Evolutionary conservation across 441 rosid genomes (phyloP).

Genomic region (Gossypium schwendimanii): DNA sequence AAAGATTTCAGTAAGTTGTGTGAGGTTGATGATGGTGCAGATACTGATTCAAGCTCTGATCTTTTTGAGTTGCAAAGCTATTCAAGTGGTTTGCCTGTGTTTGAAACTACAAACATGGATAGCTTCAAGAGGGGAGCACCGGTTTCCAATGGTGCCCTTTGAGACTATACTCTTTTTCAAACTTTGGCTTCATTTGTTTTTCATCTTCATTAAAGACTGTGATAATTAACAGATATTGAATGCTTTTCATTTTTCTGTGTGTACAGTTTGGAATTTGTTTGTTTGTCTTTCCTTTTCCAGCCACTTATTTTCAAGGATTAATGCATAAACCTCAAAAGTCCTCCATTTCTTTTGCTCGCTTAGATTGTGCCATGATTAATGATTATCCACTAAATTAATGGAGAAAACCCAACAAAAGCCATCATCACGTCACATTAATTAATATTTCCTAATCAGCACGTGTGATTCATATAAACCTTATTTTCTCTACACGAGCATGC

Average conservation of each 20-base stretch:
- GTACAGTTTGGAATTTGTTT: conserved; percentile 33
- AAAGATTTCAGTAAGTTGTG: conserved; percentile 23
- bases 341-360: conserved; percentile 16
- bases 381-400: conserved; percentile 24
- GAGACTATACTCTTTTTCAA: conserved; percentile 14
- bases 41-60: conserved; percentile 94
- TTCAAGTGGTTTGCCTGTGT: conserved; percentile 79
- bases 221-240: neutral
- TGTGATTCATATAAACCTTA: neutral
- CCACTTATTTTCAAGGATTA: conserved; percentile 4
- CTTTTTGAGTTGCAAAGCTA: conserved; percentile 78
- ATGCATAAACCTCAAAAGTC: conserved; percentile 13
- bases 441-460: neutral
- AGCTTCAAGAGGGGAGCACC: conserved; percentile 62
- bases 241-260: conserved; percentile 14
- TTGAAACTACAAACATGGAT: conserved; percentile 74
- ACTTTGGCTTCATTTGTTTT: conserved; percentile 14
- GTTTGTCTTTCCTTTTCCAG: conserved; percentile 14
- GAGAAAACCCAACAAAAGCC: conserved; percentile 6
- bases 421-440: conserved; percentile 12
- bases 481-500: neutral
- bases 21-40: conserved; percentile 56
- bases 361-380: conserved; percentile 26
- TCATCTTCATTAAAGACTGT: neutral
- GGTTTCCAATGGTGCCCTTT: conserved; percentile 34